A percentile compares a stretch with the other conserved stretches of the same genome.
phyloP scores from a whole-genome alignment of 2,329 filamentous ascomycete species.

The Drechslerella coelobrocha region DNA sequence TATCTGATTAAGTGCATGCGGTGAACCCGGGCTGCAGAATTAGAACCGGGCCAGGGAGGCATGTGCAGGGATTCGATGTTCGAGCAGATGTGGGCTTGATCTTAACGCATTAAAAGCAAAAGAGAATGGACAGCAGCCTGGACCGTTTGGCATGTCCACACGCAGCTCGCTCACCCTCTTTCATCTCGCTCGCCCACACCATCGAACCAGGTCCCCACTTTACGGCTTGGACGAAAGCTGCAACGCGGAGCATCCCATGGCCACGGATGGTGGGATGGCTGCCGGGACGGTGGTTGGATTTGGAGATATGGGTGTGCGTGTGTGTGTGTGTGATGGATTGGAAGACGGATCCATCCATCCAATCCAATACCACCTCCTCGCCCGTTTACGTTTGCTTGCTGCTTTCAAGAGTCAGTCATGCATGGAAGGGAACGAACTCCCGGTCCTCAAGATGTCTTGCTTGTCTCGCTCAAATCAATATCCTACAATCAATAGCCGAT shows the following conservation, averaged over 20 bases:
- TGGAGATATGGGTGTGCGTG: background rate
- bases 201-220: constrained; percentile 43
- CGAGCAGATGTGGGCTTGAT: background rate
- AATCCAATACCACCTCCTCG: background rate
- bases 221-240: constrained; percentile 14
- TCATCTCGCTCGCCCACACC: constrained; percentile 38
- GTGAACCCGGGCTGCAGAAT: constrained; percentile 47
- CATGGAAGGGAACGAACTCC: constrained; percentile 54
- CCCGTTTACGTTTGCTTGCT: background rate
- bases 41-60: constrained; percentile 34
- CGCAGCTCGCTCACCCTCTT: constrained; percentile 23
- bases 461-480: constrained; percentile 30
- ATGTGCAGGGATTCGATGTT: background rate
- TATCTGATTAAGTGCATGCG: constrained; percentile 49
- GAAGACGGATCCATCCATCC: background rate
- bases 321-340: background rate
- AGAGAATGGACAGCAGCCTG: constrained; percentile 27
- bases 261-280: constrained; percentile 50
- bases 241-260: constrained; percentile 51
- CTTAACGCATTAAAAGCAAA: constrained; percentile 2
- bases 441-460: too few species aligned
- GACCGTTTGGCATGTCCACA: constrained; percentile 30
- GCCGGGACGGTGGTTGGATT: constrained; percentile 26
- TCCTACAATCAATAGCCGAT: constrained; percentile 50
- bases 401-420: constrained; percentile 57